Evolutionary conservation across 2,329 filamentous ascomycete species (phyloP).

Genomic region (Colletotrichum costaricense): DNA sequence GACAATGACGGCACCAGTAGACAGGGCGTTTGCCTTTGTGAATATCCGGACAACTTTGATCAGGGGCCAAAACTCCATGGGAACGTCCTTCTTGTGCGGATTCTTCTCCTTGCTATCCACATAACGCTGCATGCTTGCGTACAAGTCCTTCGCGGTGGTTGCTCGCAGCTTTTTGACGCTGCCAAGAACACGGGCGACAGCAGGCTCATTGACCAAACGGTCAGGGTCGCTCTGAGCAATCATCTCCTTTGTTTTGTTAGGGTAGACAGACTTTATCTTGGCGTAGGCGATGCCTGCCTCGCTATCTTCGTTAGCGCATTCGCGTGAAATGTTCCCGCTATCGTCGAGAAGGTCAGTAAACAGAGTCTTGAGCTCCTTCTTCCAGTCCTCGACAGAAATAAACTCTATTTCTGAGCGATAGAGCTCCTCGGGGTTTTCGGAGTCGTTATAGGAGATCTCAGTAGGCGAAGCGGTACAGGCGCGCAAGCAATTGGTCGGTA

Average conservation of each 20-base stretch:
- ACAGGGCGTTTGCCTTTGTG: constrained; percentile 47
- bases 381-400: constrained; percentile 64
- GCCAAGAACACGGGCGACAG: constrained; percentile 40
- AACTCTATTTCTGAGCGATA: constrained; percentile 71
- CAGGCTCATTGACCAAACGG: constrained; percentile 38
- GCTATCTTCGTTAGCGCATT: constrained; percentile 53
- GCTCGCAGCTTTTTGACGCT: constrained; percentile 39
- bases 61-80: constrained; percentile 58
- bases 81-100: constrained; percentile 19
- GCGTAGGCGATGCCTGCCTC: constrained; percentile 55
- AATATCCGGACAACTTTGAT: constrained; percentile 62
- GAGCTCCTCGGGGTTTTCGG: constrained; percentile 44
- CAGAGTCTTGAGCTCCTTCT: constrained; percentile 60
- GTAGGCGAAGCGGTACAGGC: constrained; percentile 73
- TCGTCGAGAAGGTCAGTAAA: constrained; percentile 59
- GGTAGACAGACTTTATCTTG: constrained; percentile 60
- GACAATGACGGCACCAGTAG: constrained; percentile 50
- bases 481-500: constrained; percentile 62
- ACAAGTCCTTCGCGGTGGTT: constrained; percentile 38
- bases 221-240: constrained; percentile 38
- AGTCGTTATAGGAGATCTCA: constrained; percentile 68
- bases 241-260: constrained; percentile 42
- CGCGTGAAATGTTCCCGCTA: constrained; percentile 50
- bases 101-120: constrained; percentile 45
- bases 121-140: constrained; percentile 41